Base-by-base conservation (phyloP, 2,329 filamentous ascomycete genomes). In the Cladosporium sp. region DNA sequence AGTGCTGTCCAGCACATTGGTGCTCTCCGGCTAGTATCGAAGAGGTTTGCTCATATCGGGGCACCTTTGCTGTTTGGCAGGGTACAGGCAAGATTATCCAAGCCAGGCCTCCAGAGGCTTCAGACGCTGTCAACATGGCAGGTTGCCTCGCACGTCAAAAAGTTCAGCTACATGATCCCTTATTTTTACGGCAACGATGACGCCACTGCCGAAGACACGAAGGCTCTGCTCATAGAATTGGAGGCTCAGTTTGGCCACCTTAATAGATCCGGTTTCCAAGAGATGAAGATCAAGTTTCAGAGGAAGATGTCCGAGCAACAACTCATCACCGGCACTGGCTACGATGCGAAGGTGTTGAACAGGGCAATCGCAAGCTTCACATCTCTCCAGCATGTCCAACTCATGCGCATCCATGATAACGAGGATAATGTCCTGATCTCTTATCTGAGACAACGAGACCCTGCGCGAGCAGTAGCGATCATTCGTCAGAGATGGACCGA, bases 351-450 rank as follows among this genome's bases (percentile, higher is more conserved):
- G 15, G 80, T 86, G 21, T 76, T 89, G 38, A 84, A 81, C 66
- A 81, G 82, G 66, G 86, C 86, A 21, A 82, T 88, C 68, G 77
- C 79, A 38, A 83, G 84, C 1, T 90, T 90, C 71, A 84, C 81
- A 1, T 82, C 83, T 32, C 80, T 91, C 12, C 86, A 89, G 71
- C 85, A 90, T 72, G 83, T 90, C 60, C 87, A 90, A 68, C 82
- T 91, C 15, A 81, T 90, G 30, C 84, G 86, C 6, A 78, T 90
- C 14, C 84, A 87, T 69, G 87, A 90, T 67, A 79, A 83, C 67
- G 81, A 86, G 67, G 87, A 90, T 71, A 81, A 82, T 57, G 77
- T 81, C 26, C 79, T 88, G 15, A 78, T 86, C 55, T 78, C 81
- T 18, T 85, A 84, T 69, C 80, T 88, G 54, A 79, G 80, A 57